These are phyloP conservation scores for Adansonia rubrostipa DNA, from an alignment of 441 rosid genomes.

Conservation along the genomic window DNA sequence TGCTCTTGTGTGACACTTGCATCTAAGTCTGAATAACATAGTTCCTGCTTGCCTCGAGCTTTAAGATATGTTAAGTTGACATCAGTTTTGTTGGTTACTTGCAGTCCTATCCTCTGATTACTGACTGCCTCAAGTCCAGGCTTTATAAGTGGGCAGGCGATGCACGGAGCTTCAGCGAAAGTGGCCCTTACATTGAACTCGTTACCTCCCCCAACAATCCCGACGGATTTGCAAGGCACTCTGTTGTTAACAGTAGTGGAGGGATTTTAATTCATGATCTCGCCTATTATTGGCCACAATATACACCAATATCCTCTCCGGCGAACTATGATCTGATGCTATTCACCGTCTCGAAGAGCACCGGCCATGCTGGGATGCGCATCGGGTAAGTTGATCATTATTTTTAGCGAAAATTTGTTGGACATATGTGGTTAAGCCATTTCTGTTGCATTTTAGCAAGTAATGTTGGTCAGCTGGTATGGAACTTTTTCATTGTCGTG, in stretches of 20 bases:
- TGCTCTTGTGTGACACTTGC: no score
- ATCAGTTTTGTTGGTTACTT: slow-evolving; percentile 31
- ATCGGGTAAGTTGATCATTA: slow-evolving; percentile 60
- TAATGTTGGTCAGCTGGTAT: background rate
- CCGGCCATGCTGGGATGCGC: slow-evolving; percentile 95
- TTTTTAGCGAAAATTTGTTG: background rate
- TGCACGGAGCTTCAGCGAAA: slow-evolving; percentile 56
- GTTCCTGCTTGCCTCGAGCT: background rate
- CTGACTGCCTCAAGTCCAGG: slow-evolving; percentile 79
- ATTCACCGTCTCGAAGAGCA: slow-evolving; percentile 82
- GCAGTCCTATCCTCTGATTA: slow-evolving; percentile 82
- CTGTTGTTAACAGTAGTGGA: slow-evolving; percentile 67
- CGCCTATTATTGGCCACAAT: slow-evolving; percentile 95
- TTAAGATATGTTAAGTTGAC: slow-evolving; percentile 18
- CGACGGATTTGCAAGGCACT: slow-evolving; percentile 66
- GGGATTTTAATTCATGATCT: slow-evolving; percentile 83
- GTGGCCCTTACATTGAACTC: slow-evolving; percentile 77
- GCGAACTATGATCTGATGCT: slow-evolving; percentile 80
- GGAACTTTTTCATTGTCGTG: background rate
- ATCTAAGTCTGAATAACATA: no score
- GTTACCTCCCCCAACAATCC: slow-evolving; percentile 95
- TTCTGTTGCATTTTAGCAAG: background rate
- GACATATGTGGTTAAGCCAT: background rate
- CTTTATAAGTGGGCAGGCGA: slow-evolving; percentile 89
- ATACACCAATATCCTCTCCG: slow-evolving; percentile 67